Evolutionary conservation across 129 eudicot genomes (phyloP), one percentile per base, ranked within the genome.

Genomic region (Sambucus nigra): DNA sequence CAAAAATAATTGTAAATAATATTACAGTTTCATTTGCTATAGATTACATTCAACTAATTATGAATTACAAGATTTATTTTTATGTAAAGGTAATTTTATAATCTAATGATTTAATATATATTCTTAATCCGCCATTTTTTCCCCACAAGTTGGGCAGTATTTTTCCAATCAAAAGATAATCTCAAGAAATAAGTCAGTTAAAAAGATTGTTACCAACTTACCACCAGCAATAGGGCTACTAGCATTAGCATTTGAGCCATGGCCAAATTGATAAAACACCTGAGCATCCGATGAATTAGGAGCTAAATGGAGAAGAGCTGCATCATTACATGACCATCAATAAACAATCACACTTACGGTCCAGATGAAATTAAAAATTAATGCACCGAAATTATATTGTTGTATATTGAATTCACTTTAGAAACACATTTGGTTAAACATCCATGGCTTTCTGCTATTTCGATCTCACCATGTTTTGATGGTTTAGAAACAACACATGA

Each of bases 221-320:
- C 80, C 80, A 31, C 60, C 69, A 29, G 61, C 1, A 9, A 28
- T 33, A 11, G 82, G 75, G 61, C 70, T 69, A 45, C 53, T 69
- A 35, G 78, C 75, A 35, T 58, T 58, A 51, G 60, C 49, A 33
- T 29, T 54, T 47, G 77, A 72, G 23, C 67, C 59, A 20, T 32
- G 72, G 2, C 68, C 77, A 26, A 68, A 56, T 59, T 82, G 80
- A 64, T 74, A 74, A 73, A 82, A 82, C 29, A 78, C 67, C 69
- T 82, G 82, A 59, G 92, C 86, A 19, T 78, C 92, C 20, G 86
- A 63, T 21, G 92, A 82, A 74, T 82, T 78, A 3, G 92, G 92
- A 48, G 79, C 70, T 75, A 78, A 57, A 48, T 82, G 73, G 14
- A 82, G 86, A 55, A 82, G 82, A 53, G 76, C 92, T 82, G 70